Evolutionary conservation across 1,284 basidiomycete species (phyloP), one percentile per base, ranked within the genome.

Genomic region (Phellopilus nigrolimitatus): DNA sequence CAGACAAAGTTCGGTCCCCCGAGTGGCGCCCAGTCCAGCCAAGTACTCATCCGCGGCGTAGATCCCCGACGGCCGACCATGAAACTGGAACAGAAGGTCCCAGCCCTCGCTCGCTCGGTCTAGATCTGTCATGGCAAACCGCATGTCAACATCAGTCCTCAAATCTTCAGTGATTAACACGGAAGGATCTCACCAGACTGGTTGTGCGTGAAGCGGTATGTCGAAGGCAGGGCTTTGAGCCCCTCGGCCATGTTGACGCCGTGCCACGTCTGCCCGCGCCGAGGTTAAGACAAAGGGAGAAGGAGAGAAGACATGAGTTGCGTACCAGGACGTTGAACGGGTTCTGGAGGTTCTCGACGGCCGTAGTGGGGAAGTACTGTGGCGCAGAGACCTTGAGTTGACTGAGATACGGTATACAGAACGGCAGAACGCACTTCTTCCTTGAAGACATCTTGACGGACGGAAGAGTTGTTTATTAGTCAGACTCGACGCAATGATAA

Each of bases 161-260:
- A 15, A 17, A 37, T 17, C 3, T 17, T 2, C n/a, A 37, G 12
- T 37, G 34, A 7, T 15, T n/a, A n/a, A 37, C 3, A 15, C 34
- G 6, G 3, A 47, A n/a, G 8, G 13, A 4, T 51, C 58, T 39
- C 33, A 78, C 78, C 76, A 22, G 75, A 72, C 57, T 75, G 71
- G 57, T 80, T 79, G 53, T 78, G 76, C 5, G 77, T 78, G 59
- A 79, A 80, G 13, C 78, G 71, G 56, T 76, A 79, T 0, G 76
- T 75, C 2, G 75, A 69, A 13, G 77, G 75, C 1, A 78, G 62
- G 1, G 77, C 77, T 61, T 82, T 80, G 41, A 80, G 64, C 1
- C 76, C 78, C 62, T 80, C 78, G 2, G 78, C 77, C 68, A 80
- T 69, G 56, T 80, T 80, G 49, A 80, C 78, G 31, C 76, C 78